phyloP scores from a whole-genome alignment of 345 rosid species.

The Aethionema arabicum region DNA sequence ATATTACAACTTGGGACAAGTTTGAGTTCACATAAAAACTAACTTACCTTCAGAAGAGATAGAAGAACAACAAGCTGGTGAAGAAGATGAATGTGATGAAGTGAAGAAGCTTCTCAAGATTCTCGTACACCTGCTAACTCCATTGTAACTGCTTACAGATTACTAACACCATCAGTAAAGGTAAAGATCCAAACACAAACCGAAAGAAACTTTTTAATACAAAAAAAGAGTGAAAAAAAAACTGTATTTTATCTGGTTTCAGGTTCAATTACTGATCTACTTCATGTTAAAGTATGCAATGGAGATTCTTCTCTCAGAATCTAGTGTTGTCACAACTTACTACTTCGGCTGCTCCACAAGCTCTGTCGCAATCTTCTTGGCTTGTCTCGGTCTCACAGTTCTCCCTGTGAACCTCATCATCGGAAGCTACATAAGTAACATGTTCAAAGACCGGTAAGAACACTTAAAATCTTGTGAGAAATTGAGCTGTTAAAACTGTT shows the following conservation, averaged over 20 bases:
- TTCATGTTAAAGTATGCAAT: conserved; percentile 94
- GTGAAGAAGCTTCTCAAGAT: conserved; percentile 48
- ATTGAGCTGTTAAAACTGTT: background rate
- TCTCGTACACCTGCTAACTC: conserved; percentile 65
- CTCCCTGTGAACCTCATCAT: conserved; percentile 86
- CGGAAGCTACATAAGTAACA: conserved; percentile 93
- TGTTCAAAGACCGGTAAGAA: conserved; percentile 91
- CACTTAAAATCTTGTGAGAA: background rate
- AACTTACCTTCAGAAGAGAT: conserved; percentile 28
- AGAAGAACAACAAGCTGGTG: too few species aligned
- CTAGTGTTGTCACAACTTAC: conserved; percentile 81
- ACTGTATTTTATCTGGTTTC: conserved; percentile 1
- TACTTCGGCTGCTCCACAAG: conserved; percentile 85
- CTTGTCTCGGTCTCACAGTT: conserved; percentile 89
- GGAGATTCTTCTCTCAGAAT: conserved; percentile 94
- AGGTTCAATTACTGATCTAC: conserved; percentile 94
- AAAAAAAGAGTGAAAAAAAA: background rate
- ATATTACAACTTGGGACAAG: conserved; percentile 36
- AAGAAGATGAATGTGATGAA: too few species aligned
- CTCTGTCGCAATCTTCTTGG: conserved; percentile 77
- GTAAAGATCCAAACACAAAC: conserved; percentile 33
- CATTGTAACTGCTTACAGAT: conserved; percentile 65
- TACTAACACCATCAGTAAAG: conserved; percentile 95
- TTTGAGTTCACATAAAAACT: conserved; percentile 1
- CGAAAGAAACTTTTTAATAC: background rate